Evolutionary conservation across 2,329 filamentous ascomycete genomes (phyloP).

Genomic region (Ophiosphaerella korrae): DNA sequence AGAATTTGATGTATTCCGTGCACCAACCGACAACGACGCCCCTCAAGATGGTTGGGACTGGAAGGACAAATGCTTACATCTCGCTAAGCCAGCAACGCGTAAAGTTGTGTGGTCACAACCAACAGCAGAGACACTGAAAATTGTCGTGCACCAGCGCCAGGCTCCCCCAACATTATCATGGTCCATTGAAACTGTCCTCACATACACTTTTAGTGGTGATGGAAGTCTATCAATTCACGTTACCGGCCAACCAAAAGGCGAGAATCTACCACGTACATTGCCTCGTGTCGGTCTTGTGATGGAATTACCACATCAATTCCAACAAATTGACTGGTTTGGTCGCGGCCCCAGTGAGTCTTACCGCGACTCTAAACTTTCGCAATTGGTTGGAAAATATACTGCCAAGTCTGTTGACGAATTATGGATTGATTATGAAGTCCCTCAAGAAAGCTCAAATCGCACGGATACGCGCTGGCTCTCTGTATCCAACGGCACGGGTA

Average conservation of each 20-base stretch:
- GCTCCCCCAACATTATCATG: constrained; percentile 67
- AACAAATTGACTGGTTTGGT: constrained; percentile 64
- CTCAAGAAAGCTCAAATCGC: constrained; percentile 70
- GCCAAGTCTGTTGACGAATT: constrained; percentile 54
- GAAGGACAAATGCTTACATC: constrained; percentile 47
- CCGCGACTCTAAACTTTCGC: constrained; percentile 66
- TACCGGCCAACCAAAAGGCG: constrained; percentile 52
- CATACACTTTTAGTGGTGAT: constrained; percentile 57
- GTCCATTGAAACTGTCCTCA: constrained; percentile 48
- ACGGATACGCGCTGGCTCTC: constrained; percentile 65
- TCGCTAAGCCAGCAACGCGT: constrained; percentile 31
- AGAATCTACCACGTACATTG: constrained; percentile 59
- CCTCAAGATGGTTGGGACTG: constrained; percentile 62
- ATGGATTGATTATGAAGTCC: constrained; percentile 66
- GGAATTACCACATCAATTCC: constrained; percentile 54
- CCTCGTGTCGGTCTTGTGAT: constrained; percentile 68
- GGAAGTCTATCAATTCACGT: constrained; percentile 57
- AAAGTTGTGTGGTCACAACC: constrained; percentile 46
- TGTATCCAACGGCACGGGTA: constrained; percentile 15
- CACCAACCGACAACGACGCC: constrained; percentile 69
- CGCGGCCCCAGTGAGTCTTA: constrained; percentile 70
- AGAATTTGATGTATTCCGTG: constrained; percentile 64
- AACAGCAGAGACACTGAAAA: constrained; percentile 30
- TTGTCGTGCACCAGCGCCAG: constrained; percentile 56
- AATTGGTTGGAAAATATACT: constrained; percentile 58